Conservation (phyloP, 768 basidiomycete species). For the Boletus insuetus region DNA sequence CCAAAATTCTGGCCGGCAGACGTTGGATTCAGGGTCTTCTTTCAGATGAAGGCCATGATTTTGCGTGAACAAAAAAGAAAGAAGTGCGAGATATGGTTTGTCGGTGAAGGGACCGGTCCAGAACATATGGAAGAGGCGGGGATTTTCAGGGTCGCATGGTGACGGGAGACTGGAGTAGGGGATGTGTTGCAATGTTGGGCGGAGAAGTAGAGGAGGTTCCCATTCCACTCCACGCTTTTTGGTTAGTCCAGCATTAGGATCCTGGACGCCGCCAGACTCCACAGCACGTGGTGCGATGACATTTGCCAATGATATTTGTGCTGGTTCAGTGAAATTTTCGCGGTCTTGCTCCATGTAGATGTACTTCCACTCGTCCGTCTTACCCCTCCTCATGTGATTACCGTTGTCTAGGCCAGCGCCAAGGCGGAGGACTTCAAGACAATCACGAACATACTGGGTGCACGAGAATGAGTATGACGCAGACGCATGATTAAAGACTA, state of each 20-base stretch:
- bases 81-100: constrained; percentile 93
- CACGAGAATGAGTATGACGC: constrained; percentile 10
- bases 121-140: constrained; percentile 96
- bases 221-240: constrained; percentile 61
- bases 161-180: constrained; percentile 54
- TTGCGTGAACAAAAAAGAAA: constrained; percentile 96
- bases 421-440: constrained; percentile 89
- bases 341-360: constrained; percentile 70
- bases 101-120: constrained; percentile 99
- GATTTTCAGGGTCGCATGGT: constrained; percentile 81
- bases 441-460: constrained; percentile 90
- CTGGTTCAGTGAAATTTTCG: constrained; percentile 38
- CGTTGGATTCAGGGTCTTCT: constrained; percentile 36
- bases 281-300: constrained; percentile 30
- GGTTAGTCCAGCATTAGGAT: constrained; percentile 52
- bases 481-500: neutral
- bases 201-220: constrained; percentile 51
- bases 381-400: constrained; percentile 68
- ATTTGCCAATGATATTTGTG: constrained; percentile 31
- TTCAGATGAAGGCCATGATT: constrained; percentile 80
- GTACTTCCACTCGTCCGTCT: constrained; percentile 83
- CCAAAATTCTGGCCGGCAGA: constrained; percentile 93
- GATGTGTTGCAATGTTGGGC: constrained; percentile 49
- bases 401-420: constrained; percentile 88
- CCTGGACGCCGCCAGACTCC: constrained; percentile 33